These are phyloP conservation scores for Nissolia schottii DNA, from an alignment of 306 rosid genomes.

Conservation along the genomic window DNA sequence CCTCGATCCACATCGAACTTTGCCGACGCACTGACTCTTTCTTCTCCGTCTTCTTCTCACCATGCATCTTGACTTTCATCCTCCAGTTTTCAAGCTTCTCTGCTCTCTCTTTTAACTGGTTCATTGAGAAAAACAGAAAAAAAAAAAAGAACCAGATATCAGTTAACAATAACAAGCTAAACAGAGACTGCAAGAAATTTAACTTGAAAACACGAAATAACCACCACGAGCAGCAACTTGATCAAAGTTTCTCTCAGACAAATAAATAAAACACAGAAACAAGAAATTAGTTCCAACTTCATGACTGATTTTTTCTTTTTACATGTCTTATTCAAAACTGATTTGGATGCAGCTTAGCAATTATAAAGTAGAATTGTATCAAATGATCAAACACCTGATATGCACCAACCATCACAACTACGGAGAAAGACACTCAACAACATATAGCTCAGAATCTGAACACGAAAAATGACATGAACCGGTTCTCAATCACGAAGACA, in stretches of 20 bases:
- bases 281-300: neutral
- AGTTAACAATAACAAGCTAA: neutral
- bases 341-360: neutral
- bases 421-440: too few relatives aligned
- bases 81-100: constrained; percentile 81
- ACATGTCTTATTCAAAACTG: too few relatives aligned
- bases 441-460: too few relatives aligned
- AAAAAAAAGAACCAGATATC: neutral
- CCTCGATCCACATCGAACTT: constrained; percentile 74
- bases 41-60: constrained; percentile 55
- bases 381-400: neutral
- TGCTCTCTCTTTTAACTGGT: constrained; percentile 73
- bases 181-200: neutral
- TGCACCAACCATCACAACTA: too few relatives aligned
- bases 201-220: neutral
- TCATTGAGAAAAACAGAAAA: too few relatives aligned
- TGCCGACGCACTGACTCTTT: constrained; percentile 45
- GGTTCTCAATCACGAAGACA: neutral
- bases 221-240: neutral
- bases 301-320: neutral
- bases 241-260: neutral
- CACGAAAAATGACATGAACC: too few relatives aligned
- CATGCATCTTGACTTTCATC: constrained; percentile 43
- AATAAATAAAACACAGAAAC: neutral
- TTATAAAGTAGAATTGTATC: neutral